phyloP scores from a whole-genome alignment of 2,329 filamentous ascomycete genomes.

The Lecanicillium sp. region DNA sequence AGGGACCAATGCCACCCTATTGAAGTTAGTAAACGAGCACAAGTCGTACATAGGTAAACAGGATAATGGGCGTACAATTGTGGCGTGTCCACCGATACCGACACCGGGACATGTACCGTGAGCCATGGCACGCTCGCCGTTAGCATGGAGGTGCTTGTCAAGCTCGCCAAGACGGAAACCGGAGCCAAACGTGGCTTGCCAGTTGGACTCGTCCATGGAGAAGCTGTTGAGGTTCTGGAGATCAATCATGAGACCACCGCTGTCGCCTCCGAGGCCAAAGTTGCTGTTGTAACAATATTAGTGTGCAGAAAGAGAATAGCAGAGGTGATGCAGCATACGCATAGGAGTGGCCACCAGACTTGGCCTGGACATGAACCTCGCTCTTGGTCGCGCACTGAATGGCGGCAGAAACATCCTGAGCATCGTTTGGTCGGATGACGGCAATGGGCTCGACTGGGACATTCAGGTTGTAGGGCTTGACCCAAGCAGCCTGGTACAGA shows the following conservation, averaged over 20 bases:
- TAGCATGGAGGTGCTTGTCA: conserved; percentile 37
- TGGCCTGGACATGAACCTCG: conserved; percentile 49
- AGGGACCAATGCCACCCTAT: conserved; percentile 51
- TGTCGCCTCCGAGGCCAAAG: conserved; percentile 37
- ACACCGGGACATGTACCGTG: conserved; percentile 53
- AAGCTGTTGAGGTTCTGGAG: conserved; percentile 44
- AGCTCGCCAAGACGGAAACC: conserved; percentile 45
- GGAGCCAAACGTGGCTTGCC: conserved; percentile 46
- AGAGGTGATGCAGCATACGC: conserved; percentile 29
- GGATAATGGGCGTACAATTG: conserved; percentile 32
- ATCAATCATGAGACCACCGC: conserved; percentile 46
- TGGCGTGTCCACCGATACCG: conserved; percentile 50
- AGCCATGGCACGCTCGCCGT: conserved; percentile 47
- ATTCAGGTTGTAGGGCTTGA: conserved; percentile 45
- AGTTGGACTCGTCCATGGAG: conserved; percentile 41
- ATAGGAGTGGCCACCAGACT: conserved; percentile 58
- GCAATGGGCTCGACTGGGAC: conserved; percentile 41
- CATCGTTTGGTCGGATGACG: conserved; percentile 45
- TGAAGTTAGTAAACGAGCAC: conserved; percentile 17
- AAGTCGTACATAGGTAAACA: not conserved
- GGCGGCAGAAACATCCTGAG: conserved; percentile 46
- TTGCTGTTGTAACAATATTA: conserved; percentile 18
- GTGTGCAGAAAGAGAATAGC: not conserved
- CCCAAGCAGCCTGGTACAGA: conserved; percentile 40
- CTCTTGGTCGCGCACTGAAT: conserved; percentile 46